Conservation (phyloP, 2,329 filamentous ascomycete species). For the Cytospora paraplurivora region DNA sequence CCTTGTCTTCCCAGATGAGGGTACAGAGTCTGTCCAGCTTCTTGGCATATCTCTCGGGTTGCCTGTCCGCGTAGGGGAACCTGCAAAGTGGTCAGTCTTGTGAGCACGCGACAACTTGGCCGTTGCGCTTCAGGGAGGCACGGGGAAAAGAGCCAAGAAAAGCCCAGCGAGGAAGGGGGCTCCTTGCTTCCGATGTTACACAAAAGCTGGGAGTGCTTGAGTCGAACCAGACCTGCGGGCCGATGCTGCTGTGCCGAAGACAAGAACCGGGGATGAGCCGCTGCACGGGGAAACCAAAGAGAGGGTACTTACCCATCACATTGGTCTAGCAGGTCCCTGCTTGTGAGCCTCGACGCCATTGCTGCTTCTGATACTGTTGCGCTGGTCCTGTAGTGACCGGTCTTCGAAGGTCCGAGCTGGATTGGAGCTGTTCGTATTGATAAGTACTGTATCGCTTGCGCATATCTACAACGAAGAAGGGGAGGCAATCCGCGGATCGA, state of each 20-base stretch:
- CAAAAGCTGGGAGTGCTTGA: constrained; percentile 9
- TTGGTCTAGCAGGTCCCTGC: constrained; percentile 33
- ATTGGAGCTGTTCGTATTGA: constrained; percentile 2
- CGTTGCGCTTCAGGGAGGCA: background rate
- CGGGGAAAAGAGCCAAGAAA: background rate
- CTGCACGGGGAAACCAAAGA: background rate
- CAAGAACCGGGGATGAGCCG: constrained; percentile 5
- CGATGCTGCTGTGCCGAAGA: constrained; percentile 6
- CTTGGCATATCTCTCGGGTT: constrained; percentile 57
- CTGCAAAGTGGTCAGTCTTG: constrained; percentile 44
- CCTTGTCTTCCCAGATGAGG: constrained; percentile 61
- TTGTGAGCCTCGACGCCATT: constrained; percentile 30
- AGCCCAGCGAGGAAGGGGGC: background rate
- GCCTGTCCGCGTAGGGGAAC: constrained; percentile 73
- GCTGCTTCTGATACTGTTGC: constrained; percentile 5
- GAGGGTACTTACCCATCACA: constrained; percentile 33
- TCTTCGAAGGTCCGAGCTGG: background rate
- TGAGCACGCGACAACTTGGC: constrained; percentile 12
- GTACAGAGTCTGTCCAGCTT: constrained; percentile 67
- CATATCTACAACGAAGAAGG: constrained; percentile 7
- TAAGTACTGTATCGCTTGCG: constrained; percentile 2
- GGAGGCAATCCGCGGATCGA: background rate
- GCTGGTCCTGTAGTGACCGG: constrained; percentile 8
- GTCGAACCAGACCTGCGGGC: constrained; percentile 4
- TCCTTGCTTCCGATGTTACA: constrained; percentile 17